Base-by-base conservation (phyloP, 768 basidiomycete species). In the Psilocybe sp. region DNA sequence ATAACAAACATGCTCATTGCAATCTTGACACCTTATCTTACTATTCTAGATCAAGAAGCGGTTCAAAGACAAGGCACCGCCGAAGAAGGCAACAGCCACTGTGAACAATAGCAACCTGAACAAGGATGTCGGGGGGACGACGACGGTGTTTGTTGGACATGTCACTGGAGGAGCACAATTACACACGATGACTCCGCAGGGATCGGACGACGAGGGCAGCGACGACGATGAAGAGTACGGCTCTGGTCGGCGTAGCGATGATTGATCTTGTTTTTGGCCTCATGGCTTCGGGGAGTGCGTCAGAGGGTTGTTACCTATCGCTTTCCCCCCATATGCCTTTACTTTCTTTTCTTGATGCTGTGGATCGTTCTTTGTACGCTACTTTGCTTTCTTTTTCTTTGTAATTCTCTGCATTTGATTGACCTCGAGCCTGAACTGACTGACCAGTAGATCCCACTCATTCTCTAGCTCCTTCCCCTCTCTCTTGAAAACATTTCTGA, bases 221-320 rank as follows among this genome's bases (percentile, higher is more conserved):
- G 65, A 61, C 8, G 66, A 66, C 12, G 65, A 68, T 23, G 64
- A 64, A 31, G 60, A 62, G n/a, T 65, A 61, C 36, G 51, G 42
- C 44, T 63, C 62, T 16, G 65, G 54, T 18, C 55, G 56, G 40
- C 50, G 62, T 34, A 63, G 62, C 40, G 62, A 62, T 14, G 49
- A 53, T 40, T 55, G 34, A 55, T 23, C 14, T 33, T 33, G 12
- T 18, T 39, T 46, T 46, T 4, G n/a, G 23, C 19, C 16, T 5
- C 16, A n/a, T 36, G 23, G 23, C 23, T 3, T 35, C 38, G 9
- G 19, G 32, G 9, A 28, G n/a, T 15, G 19, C 35, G 38, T 19
- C 28, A 18, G 18, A 36, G 28, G 20, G 33, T 34, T 33, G 32
- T 32, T 15, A 18, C n/a, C n/a, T 35, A 5, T 16, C 19, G 31